phyloP scores from a whole-genome alignment of 2,329 filamentous ascomycete species.

The Helotiales sp. region DNA sequence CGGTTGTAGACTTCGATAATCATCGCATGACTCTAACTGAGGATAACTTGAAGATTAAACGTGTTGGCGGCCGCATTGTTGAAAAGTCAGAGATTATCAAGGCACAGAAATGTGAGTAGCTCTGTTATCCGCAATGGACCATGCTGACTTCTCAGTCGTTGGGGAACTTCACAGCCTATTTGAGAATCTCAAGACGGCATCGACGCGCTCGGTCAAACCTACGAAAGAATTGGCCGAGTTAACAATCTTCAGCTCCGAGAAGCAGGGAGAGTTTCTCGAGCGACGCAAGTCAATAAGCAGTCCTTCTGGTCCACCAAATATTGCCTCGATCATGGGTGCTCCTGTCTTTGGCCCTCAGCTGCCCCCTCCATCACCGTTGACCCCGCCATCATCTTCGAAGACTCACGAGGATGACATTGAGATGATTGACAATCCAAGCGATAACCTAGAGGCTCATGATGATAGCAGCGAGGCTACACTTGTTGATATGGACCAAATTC shows the following conservation, averaged over 20 bases:
- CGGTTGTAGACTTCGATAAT: slow-evolving; percentile 77
- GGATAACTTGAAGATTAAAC: slow-evolving; percentile 66
- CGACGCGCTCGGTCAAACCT: slow-evolving; percentile 67
- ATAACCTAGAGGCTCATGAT: slow-evolving; percentile 36
- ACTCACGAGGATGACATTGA: slow-evolving; percentile 39
- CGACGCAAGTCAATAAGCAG: slow-evolving; percentile 52
- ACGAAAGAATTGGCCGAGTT: slow-evolving; percentile 79
- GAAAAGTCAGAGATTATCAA: slow-evolving; percentile 60
- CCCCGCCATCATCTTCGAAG: slow-evolving; percentile 23
- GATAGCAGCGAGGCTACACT: slow-evolving; percentile 47
- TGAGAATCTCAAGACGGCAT: slow-evolving; percentile 67
- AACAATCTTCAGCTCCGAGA: slow-evolving; percentile 68
- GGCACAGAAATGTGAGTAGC: slow-evolving; percentile 75
- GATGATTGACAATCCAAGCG: slow-evolving; percentile 40
- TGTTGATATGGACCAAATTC: slow-evolving; percentile 41
- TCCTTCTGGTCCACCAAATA: slow-evolving; percentile 41
- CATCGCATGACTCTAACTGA: slow-evolving; percentile 71
- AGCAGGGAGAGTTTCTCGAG: slow-evolving; percentile 52
- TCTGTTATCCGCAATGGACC: slow-evolving; percentile 21
- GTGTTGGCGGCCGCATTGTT: slow-evolving; percentile 76
- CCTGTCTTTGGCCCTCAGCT: slow-evolving; percentile 39
- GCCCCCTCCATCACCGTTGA: slow-evolving; percentile 33
- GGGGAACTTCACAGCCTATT: slow-evolving; percentile 75
- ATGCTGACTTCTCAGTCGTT: slow-evolving; percentile 61
- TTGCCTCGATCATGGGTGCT: slow-evolving; percentile 32